These are phyloP conservation scores for Serendipita vermifera DNA, from an alignment of 768 basidiomycete species.

Conservation along the genomic window DNA sequence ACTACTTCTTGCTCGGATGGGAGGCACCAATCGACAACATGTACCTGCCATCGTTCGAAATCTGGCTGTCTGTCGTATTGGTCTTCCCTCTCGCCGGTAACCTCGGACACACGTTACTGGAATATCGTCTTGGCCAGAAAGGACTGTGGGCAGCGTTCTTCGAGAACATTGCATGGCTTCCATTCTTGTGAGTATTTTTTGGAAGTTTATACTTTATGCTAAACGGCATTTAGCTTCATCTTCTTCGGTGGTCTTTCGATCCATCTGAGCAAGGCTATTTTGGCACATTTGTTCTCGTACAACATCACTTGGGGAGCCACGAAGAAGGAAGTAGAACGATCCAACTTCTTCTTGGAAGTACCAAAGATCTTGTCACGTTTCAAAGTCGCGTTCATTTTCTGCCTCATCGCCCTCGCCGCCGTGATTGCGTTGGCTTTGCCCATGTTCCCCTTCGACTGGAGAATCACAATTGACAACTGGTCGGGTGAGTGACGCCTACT, in stretches of 20 bases:
- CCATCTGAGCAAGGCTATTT: conserved; percentile 46
- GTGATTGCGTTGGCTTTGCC: conserved; percentile 42
- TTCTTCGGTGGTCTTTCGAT: conserved; percentile 66
- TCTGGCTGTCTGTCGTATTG: conserved; percentile 52
- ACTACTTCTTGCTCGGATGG: conserved; percentile 56
- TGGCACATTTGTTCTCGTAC: conserved; percentile 46
- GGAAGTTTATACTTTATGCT: conserved; percentile 12
- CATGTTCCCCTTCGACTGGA: conserved; percentile 50
- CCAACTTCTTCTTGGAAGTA: conserved; percentile 83
- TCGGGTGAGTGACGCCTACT: too few relatives aligned
- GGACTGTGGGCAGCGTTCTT: conserved; percentile 36
- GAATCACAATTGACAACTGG: conserved; percentile 51
- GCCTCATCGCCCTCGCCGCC: conserved; percentile 34
- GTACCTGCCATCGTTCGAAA: conserved; percentile 59
- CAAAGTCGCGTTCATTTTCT: conserved; percentile 50
- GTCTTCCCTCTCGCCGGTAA: conserved; percentile 62
- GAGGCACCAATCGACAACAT: conserved; percentile 51
- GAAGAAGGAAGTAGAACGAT: conserved; percentile 72
- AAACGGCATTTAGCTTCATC: conserved; percentile 39
- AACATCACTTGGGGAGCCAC: conserved; percentile 62
- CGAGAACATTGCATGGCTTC: conserved; percentile 52
- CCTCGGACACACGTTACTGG: conserved; percentile 49
- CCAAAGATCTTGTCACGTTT: conserved; percentile 73
- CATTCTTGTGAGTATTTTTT: conserved; percentile 53
- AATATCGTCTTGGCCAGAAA: conserved; percentile 51